Conservation (phyloP, 345 rosid species). For the Adansonia digitata region DNA sequence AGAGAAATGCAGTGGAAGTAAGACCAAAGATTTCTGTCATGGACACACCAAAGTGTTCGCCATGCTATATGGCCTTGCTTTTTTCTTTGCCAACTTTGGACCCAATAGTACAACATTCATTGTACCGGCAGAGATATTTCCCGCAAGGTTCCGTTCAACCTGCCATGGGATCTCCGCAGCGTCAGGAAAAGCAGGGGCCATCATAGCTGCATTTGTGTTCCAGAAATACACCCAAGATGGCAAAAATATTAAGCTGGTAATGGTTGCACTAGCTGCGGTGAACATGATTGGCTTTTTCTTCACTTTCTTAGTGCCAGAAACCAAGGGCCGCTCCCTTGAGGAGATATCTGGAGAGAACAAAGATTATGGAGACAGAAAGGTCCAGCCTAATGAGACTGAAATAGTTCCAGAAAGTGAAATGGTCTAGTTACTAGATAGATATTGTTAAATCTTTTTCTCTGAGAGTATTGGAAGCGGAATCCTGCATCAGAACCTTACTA, state of each 20-base stretch:
- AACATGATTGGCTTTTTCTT: slow-evolving; percentile 51
- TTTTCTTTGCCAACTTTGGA: slow-evolving; percentile 66
- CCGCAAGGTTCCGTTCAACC: slow-evolving; percentile 53
- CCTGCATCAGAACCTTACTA: too few species aligned
- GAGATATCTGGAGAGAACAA: slow-evolving; percentile 58
- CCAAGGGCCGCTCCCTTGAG: slow-evolving; percentile 61
- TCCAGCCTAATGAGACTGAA: slow-evolving; percentile 10
- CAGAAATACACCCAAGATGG: slow-evolving; percentile 42
- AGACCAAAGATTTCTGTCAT: slow-evolving; percentile 21
- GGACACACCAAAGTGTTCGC: slow-evolving; percentile 31
- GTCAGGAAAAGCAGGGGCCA: slow-evolving; percentile 58
- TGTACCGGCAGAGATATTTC: slow-evolving; percentile 62
- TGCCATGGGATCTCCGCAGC: slow-evolving; percentile 69
- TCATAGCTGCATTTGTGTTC: slow-evolving; percentile 52
- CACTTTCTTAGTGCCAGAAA: slow-evolving; percentile 65
- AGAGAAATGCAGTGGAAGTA: neutral
- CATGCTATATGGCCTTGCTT: slow-evolving; percentile 42
- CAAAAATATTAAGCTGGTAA: slow-evolving; percentile 30
- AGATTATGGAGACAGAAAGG: slow-evolving; percentile 17
- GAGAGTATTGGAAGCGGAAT: too few species aligned
- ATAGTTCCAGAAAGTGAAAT: slow-evolving; percentile 12
- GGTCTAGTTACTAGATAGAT: slow-evolving; percentile 17
- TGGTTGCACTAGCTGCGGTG: slow-evolving; percentile 46
- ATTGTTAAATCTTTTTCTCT: neutral
- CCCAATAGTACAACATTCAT: slow-evolving; percentile 68